phyloP scores from a whole-genome alignment of 495 filamentous ascomycete genomes.

The Neurospora sp. region DNA sequence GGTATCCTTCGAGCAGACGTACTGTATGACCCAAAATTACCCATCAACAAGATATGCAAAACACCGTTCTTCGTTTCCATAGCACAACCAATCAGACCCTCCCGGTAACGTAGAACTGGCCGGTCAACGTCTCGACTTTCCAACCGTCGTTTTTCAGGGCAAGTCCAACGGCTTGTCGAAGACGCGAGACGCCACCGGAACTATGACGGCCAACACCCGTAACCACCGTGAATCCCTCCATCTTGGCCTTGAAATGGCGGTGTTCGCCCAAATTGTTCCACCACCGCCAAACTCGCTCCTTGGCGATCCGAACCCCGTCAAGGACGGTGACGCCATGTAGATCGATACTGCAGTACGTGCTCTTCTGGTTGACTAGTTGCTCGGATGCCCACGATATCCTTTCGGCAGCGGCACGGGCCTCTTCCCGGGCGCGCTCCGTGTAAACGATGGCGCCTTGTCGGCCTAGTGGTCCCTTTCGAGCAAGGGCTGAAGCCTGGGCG shows the following conservation, averaged over 20 bases:
- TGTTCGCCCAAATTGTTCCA: slow-evolving; percentile 63
- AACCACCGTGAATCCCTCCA: slow-evolving; percentile 54
- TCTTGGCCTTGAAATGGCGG: slow-evolving; percentile 35
- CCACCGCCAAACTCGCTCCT: slow-evolving; percentile 58
- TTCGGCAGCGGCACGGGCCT: slow-evolving; percentile 12
- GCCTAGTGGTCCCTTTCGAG: slow-evolving; percentile 28
- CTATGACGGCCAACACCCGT: slow-evolving; percentile 75
- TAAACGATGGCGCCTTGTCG: slow-evolving; percentile 31
- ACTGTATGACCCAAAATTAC: not conserved
- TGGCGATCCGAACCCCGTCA: slow-evolving; percentile 68
- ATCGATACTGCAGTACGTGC: slow-evolving; percentile 50
- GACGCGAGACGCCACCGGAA: slow-evolving; percentile 57
- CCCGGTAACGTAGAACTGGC: slow-evolving; percentile 56
- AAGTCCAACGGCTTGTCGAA: slow-evolving; percentile 73
- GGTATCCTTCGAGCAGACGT: not conserved
- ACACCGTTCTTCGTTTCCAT: not conserved
- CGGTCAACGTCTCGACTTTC: slow-evolving; percentile 61
- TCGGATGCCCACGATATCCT: slow-evolving; percentile 37
- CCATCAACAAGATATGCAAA: not conserved
- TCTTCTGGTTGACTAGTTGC: slow-evolving; percentile 50
- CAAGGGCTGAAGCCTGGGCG: slow-evolving; percentile 21
- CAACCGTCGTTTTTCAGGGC: slow-evolving; percentile 72
- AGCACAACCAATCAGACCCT: slow-evolving; percentile 14
- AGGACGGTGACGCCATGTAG: slow-evolving; percentile 76
- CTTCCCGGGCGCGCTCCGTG: slow-evolving; percentile 22